Percentiles rank a stretch among this genome's conserved stretches.
Conservation (phyloP, 2,329 filamentous ascomycete genomes). For the Mycosphaerella arachidis region DNA sequence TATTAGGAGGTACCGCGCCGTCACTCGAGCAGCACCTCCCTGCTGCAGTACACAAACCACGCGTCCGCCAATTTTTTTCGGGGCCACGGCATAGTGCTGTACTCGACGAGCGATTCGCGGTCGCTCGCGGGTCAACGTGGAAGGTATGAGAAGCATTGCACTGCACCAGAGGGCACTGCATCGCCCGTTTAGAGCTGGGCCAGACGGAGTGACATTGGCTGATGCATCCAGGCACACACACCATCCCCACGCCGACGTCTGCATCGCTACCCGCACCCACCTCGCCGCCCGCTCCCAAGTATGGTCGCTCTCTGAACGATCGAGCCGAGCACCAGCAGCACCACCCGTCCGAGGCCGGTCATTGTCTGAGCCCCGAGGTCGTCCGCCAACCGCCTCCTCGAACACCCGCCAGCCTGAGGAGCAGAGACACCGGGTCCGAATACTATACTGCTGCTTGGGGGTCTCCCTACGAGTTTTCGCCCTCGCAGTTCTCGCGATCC, state of each 20-base stretch:
- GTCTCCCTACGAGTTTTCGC: conserved; percentile 73
- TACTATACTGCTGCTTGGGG: conserved; percentile 78
- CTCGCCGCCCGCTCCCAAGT: conserved; percentile 19
- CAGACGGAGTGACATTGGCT: neutral
- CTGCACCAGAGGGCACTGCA: neutral
- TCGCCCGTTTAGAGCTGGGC: neutral
- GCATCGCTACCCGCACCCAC: conserved; percentile 12
- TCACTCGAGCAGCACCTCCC: neutral
- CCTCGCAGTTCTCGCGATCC: conserved; percentile 38
- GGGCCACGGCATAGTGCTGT: neutral
- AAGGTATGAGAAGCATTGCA: conserved; percentile 4
- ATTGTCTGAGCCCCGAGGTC: conserved; percentile 17
- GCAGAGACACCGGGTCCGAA: conserved; percentile 30
- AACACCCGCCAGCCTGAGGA: conserved; percentile 27
- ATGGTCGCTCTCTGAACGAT: conserved; percentile 15
- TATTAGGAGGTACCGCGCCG: neutral
- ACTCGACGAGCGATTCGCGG: conserved; percentile 3
- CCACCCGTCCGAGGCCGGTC: conserved; percentile 1
- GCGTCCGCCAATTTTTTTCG: neutral
- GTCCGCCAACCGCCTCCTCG: conserved; percentile 25
- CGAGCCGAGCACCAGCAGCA: conserved; percentile 1
- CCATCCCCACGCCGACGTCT: conserved; percentile 14
- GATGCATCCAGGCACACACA: conserved; percentile 6
- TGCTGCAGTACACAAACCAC: neutral
- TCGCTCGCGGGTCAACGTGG: conserved; percentile 9